A percentile compares a stretch with the other conserved stretches of the same genome.
These are phyloP conservation scores for Ophiocytium majus DNA, from an alignment of 352 stramenopile genomes.

Conservation along the genomic window DNA sequence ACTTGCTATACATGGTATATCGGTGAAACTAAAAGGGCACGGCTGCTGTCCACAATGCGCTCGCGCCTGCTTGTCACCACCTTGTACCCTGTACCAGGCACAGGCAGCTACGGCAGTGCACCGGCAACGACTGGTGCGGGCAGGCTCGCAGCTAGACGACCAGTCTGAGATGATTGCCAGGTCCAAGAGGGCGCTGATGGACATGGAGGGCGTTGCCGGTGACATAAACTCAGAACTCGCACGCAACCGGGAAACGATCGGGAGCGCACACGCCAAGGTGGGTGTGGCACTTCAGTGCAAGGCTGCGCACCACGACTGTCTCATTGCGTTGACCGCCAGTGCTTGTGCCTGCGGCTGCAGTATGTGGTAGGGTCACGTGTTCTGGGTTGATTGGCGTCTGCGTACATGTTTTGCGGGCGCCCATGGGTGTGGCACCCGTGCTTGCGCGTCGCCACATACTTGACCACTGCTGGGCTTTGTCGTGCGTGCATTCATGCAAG, in stretches of 20 bases:
- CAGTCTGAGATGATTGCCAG: background rate
- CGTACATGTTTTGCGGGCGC: background rate
- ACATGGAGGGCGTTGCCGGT: constrained; percentile 16
- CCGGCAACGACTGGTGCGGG: background rate
- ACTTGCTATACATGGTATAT: too few relatives aligned
- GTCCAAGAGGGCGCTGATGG: background rate
- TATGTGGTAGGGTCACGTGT: too few relatives aligned
- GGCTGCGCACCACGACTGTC: too few relatives aligned
- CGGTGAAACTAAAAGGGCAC: too few relatives aligned
- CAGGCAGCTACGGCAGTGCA: background rate
- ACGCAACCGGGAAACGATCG: constrained; percentile 16
- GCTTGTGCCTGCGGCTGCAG: too few relatives aligned
- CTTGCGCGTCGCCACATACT: background rate
- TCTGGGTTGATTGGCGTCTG: background rate
- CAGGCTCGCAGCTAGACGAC: background rate
- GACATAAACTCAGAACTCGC: background rate
- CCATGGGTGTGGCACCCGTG: background rate
- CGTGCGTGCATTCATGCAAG: background rate
- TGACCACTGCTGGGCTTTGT: background rate
- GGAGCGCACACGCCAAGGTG: constrained; percentile 13
- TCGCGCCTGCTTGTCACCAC: too few relatives aligned
- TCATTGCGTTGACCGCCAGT: too few relatives aligned
- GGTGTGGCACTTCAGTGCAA: too few relatives aligned
- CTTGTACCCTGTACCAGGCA: background rate
- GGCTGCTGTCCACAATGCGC: too few relatives aligned